Evolutionary conservation across 768 basidiomycete species (phyloP).

Genomic region (Podaxis rugospora): DNA sequence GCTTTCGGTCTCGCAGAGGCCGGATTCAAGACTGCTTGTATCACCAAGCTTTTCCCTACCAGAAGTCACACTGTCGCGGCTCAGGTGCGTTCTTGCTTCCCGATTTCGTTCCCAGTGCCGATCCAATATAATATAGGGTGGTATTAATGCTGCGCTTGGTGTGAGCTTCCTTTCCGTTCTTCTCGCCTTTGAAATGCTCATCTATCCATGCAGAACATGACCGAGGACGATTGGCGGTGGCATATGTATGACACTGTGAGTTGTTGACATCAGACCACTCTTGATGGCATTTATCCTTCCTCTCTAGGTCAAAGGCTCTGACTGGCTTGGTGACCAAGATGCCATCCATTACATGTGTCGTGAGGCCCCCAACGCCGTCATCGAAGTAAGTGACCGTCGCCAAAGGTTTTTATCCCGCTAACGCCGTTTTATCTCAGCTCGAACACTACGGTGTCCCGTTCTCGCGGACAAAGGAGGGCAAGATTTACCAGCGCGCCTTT

Average conservation of each 20-base stretch:
- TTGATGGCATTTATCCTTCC: constrained; percentile 14
- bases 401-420: not conserved
- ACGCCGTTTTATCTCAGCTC: constrained; percentile 47
- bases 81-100: constrained; percentile 49
- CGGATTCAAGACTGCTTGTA: constrained; percentile 98
- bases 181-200: constrained; percentile 3
- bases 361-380: constrained; percentile 90
- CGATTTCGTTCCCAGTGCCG: constrained; percentile 8
- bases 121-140: constrained; percentile 54
- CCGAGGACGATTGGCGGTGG: constrained; percentile 99
- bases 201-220: constrained; percentile 73
- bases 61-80: constrained; percentile 98
- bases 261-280: constrained; percentile 9
- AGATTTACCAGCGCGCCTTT: constrained; percentile 99
- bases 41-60: constrained; percentile 98
- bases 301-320: constrained; percentile 92
- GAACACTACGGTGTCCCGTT: constrained; percentile 99
- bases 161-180: constrained; percentile 38
- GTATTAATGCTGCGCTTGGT: constrained; percentile 96
- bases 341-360: constrained; percentile 99
- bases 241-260: constrained; percentile 95
- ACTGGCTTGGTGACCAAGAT: constrained; percentile 99
- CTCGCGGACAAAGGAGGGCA: constrained; percentile 96
- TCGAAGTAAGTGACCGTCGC: constrained; percentile 56
- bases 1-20: constrained; percentile 98